phyloP scores from a whole-genome alignment of 768 basidiomycete genomes.

The Rhodosporidiobolus sp. region DNA sequence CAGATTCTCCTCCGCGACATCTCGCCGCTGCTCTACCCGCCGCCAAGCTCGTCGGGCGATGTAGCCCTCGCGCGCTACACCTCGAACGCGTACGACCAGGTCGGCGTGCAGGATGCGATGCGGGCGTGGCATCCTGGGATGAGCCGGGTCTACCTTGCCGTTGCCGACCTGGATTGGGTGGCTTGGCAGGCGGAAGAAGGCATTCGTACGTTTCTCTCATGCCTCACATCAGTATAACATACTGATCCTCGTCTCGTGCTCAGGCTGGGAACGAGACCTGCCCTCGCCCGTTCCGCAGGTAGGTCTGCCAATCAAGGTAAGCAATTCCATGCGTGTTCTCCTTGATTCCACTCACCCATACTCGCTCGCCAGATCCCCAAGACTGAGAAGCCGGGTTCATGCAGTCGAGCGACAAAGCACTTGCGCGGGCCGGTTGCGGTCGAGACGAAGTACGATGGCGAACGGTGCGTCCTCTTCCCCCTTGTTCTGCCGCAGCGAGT shows the following conservation, averaged over 20 bases:
- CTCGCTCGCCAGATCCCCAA: constrained; percentile 87
- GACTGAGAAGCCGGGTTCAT: constrained; percentile 68
- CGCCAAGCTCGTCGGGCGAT: constrained; percentile 55
- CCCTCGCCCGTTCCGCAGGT: constrained; percentile 51
- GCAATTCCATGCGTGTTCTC: background rate
- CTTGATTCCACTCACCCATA: background rate
- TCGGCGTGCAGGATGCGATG: constrained; percentile 67
- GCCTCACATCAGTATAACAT: too few species aligned
- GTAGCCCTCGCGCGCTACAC: constrained; percentile 60
- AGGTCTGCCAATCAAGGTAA: constrained; percentile 65
- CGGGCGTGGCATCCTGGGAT: constrained; percentile 66
- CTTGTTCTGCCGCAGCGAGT: background rate
- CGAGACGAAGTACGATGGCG: constrained; percentile 92
- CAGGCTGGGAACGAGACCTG: background rate
- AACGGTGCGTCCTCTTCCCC: constrained; percentile 54
- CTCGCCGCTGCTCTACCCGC: constrained; percentile 70
- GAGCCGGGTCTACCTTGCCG: constrained; percentile 57
- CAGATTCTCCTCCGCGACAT: constrained; percentile 88
- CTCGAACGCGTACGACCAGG: constrained; percentile 56
- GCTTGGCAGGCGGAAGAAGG: constrained; percentile 49
- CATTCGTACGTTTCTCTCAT: constrained; percentile 41
- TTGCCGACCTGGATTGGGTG: constrained; percentile 62
- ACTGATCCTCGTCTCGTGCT: background rate
- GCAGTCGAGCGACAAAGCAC: constrained; percentile 40
- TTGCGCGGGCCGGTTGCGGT: constrained; percentile 62